A percentile compares a stretch with the other conserved stretches of the same genome.
Conservation (phyloP, 306 rosid species). For the Vigna hirtella region DNA sequence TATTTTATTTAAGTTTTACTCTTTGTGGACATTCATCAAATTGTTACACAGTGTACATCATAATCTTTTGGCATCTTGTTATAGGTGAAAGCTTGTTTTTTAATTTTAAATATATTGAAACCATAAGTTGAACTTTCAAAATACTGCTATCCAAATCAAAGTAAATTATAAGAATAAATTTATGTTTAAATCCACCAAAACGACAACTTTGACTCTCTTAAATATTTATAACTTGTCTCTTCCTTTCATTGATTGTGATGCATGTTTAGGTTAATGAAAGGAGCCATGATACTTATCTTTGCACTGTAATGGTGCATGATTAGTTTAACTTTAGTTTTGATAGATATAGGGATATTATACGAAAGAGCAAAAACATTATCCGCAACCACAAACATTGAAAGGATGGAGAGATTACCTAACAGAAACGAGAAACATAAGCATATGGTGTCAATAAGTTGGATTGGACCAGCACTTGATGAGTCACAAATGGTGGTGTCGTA, state of each 20-base stretch:
- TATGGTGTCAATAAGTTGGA: not conserved
- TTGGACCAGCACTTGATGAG: not conserved
- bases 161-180: not conserved
- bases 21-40: not conserved
- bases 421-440: not conserved
- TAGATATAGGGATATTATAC: not conserved
- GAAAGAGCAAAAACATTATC: not conserved
- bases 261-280: slow-evolving; percentile 8
- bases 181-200: not conserved
- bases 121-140: no score
- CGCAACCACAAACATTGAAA: not conserved
- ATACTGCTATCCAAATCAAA: not conserved
- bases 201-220: not conserved
- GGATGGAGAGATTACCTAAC: not conserved
- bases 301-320: slow-evolving; percentile 17
- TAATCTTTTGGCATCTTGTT: no score
- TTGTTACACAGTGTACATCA: not conserved
- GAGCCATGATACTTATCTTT: not conserved
- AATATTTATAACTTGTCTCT: not conserved
- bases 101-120: no score
- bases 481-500: not conserved
- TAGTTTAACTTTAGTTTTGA: not conserved
- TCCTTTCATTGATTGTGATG: not conserved
- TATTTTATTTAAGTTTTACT: not conserved
- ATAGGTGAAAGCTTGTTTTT: no score